phyloP scores from a whole-genome alignment of 225 moss, liverwort and hornwort genomes.

The Ulota crispa region DNA sequence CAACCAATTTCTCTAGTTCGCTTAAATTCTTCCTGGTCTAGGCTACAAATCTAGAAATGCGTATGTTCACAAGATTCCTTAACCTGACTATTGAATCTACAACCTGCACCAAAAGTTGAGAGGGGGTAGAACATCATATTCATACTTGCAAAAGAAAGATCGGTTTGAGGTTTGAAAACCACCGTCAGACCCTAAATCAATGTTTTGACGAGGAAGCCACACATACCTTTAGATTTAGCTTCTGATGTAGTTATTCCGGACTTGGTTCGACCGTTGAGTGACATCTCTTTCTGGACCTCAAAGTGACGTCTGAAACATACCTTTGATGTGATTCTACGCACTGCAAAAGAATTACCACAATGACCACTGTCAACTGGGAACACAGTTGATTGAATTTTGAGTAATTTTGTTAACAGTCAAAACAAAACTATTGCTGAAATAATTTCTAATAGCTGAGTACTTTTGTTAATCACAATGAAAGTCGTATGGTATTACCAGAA shows the following conservation, averaged over 20 bases:
- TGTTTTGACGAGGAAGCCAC: background rate
- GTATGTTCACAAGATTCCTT: background rate
- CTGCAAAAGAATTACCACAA: constrained; percentile 29
- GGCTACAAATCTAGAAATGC: background rate
- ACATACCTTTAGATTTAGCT: constrained; percentile 42
- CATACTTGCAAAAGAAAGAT: background rate
- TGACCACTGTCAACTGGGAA: background rate
- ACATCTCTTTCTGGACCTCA: constrained; percentile 32
- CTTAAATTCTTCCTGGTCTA: background rate
- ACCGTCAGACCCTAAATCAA: too few relatives aligned
- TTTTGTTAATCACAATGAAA: background rate
- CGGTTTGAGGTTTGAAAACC: too few relatives aligned
- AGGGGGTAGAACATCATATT: background rate
- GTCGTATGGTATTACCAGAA: constrained; percentile 35
- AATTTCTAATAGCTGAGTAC: background rate
- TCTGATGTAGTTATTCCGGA: constrained; percentile 40
- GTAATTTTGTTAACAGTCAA: background rate
- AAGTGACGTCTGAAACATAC: constrained; percentile 47
- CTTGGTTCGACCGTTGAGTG: constrained; percentile 28
- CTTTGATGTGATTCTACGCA: constrained; percentile 50
- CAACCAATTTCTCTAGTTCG: background rate
- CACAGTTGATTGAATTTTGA: background rate
- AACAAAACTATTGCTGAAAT: background rate
- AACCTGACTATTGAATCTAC: background rate
- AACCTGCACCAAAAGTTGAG: background rate